Evolutionary conservation across 164 flowering plant genomes (phyloP), one percentile per base, ranked within the genome.

Genomic region (Tetrastigma voinierianum): DNA sequence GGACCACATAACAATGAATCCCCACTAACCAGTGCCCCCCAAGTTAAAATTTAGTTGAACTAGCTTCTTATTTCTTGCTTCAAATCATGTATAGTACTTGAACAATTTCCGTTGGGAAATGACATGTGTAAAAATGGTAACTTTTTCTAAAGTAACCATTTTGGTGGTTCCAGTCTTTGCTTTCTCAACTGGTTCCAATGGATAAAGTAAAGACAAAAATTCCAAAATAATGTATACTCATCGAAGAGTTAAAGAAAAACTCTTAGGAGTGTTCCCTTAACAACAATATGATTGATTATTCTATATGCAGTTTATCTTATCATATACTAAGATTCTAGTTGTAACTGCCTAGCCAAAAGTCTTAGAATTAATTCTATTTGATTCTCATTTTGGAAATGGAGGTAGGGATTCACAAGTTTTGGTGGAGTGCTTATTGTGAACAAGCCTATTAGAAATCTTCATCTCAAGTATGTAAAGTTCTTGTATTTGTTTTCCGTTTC

Each of bases 361-460:
- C 56, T 20, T 23, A 14, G 47, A 47, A 20, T 40, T 59, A 10
- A 32, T 62, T 70, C 44, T 65, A 10, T 58, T 62, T 44, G 45
- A 51, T 63, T 66, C 16, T 64, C 23, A 55, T 68, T 80, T 70
- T 69, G 61, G 70, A 61, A 62, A 65, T 84, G 88, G 82, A 81
- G 79, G 77, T 76, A 96, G 99, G 99, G 99, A 65, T 90, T 96
- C 77, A 74, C 98, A 74, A 75, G 96, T 80, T 81, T 96, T 72
- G 98, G 88, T 66, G 96, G 82, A 59, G 86, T 96, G 64, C 84
- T 96, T 67, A 84, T 80, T 4, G 99, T 90, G 84, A 96, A 91
- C 70, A 87, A 81, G 54, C 78, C 80, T 20, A 69, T 96, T 58
- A 82, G 78, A 19, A 71, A 78, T 17, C 56, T 96, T 73, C 84